phyloP scores from a whole-genome alignment of 163 green algal genomes.

The Volvox carteri region DNA sequence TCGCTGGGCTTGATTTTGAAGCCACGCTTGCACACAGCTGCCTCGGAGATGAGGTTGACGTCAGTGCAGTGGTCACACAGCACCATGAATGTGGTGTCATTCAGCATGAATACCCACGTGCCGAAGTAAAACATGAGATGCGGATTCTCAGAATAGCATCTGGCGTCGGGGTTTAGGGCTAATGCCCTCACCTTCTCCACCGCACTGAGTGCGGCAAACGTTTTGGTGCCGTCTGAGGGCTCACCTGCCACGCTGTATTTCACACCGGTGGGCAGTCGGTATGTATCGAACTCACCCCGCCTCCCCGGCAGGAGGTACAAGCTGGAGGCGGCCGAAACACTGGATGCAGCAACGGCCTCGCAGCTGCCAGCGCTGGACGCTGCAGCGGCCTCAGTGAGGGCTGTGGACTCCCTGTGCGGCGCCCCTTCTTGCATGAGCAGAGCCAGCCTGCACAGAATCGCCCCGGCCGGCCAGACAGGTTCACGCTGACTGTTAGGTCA shows the following conservation, averaged over 20 bases:
- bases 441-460: background rate
- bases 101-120: conserved; percentile 16
- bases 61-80: conserved; percentile 14
- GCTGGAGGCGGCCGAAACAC: conserved; percentile 10
- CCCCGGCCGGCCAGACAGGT: no score
- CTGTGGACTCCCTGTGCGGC: background rate
- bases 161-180: conserved; percentile 17
- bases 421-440: background rate
- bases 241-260: conserved; percentile 2
- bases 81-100: conserved; percentile 3
- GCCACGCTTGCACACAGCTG: background rate
- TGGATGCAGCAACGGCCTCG: conserved; percentile 17
- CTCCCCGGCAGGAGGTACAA: background rate
- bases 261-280: background rate
- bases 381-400: conserved; percentile 5
- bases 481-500: no score
- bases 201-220: conserved; percentile 13
- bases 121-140: conserved; percentile 20
- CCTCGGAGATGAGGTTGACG: conserved; percentile 30
- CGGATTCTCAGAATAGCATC: conserved; percentile 18
- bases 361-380: conserved; percentile 14
- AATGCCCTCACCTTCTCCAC: conserved; percentile 5
- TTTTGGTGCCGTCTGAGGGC: conserved; percentile 10
- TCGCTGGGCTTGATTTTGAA: conserved; percentile 17
- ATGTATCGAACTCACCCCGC: conserved; percentile 12